Evolutionary conservation across 1,284 basidiomycete species (phyloP), one percentile per base, ranked within the genome.

Genomic region (Ganoderma lingzhi): DNA sequence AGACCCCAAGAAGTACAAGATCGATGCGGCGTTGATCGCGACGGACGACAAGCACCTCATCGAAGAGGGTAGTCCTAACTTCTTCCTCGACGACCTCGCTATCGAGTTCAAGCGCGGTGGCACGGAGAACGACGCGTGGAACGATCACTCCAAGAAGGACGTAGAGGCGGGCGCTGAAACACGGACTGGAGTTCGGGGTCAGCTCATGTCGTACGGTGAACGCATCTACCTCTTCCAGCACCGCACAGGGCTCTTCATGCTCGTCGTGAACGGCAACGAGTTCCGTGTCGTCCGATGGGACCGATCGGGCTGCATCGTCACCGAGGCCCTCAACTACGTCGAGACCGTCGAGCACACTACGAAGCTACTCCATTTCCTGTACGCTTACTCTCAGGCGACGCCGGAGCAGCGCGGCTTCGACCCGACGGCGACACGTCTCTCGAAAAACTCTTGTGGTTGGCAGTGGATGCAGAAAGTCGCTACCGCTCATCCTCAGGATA

Each of bases 391-490:
- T 3, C 17, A 53, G 15, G 55, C 66, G 14, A 62, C 5, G 32
- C 42, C 23, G 3, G n/a, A 23, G 5, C 6, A 55, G 8, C 61
- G 56, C n/a, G 66, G 66, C 37, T 2, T 68, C n/a, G 67, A 71
- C 55, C 42, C 56, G n/a, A 68, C 64, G 10, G 64, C 66, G 2
- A 35, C n/a, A 19, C 66, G 56, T 4, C 55, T 71, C 4, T 17
- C 39, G 9, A 10, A 9, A 15, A n/a, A 35, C 6, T 66, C 66
- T 1, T 59, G 56, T 23, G 70, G 42, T 1, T 68, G 55, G 60
- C 42, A 64, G 41, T 62, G 67, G 9, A 71, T 71, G 70, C 37
- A 62, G 9, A n/a, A 53, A 2, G n/a, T 66, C 23, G 61, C 66
- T 5, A 17, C 35, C 6, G 10, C 12, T 3, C 23, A 51, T 5